A percentile compares a stretch with the other conserved stretches of the same genome.
These are phyloP conservation scores for Arthrobotrys megalospora DNA, from an alignment of 2,329 filamentous ascomycete species.

Conservation along the genomic window DNA sequence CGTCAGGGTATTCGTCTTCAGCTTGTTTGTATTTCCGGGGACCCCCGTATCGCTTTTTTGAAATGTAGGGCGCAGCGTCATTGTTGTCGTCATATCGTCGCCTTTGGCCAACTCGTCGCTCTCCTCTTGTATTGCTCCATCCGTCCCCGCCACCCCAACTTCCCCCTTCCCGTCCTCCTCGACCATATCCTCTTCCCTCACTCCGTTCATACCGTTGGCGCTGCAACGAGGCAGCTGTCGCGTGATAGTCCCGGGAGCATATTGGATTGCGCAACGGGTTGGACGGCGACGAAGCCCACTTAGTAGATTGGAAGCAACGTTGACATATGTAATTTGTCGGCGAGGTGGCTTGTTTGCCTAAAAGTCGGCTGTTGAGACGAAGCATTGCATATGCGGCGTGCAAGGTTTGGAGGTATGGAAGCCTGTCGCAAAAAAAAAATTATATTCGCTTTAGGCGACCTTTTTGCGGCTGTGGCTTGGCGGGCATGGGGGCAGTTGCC, in stretches of 20 bases:
- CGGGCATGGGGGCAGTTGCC: slow-evolving; percentile 2
- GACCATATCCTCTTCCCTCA: not conserved
- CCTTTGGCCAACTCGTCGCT: not conserved
- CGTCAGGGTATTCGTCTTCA: slow-evolving; percentile 47
- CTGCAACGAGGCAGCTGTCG: slow-evolving; percentile 37
- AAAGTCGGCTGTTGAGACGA: slow-evolving; percentile 57
- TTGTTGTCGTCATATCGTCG: slow-evolving; percentile 20
- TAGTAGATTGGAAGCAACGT: slow-evolving; percentile 47
- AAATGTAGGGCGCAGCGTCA: slow-evolving; percentile 23
- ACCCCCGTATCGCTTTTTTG: slow-evolving; percentile 41
- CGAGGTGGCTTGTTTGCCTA: slow-evolving; percentile 61
- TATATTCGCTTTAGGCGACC: slow-evolving; percentile 28
- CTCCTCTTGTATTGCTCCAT: not conserved
- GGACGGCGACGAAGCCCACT: slow-evolving; percentile 44
- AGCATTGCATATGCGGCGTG: slow-evolving; percentile 49
- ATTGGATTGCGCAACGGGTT: slow-evolving; percentile 14
- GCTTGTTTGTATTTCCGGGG: slow-evolving; percentile 26
- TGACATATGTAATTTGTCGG: slow-evolving; percentile 55
- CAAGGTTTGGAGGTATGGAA: slow-evolving; percentile 35
- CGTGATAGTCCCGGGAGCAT: slow-evolving; percentile 44
- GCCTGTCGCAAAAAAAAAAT: slow-evolving; percentile 46
- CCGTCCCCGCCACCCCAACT: not conserved
- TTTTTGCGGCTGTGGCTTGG: slow-evolving; percentile 25
- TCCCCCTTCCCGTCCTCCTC: not conserved
- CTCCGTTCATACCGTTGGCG: slow-evolving; percentile 21